Evolutionary conservation across 495 filamentous ascomycete species (phyloP).

Genomic region (Cryomyces minteri): DNA sequence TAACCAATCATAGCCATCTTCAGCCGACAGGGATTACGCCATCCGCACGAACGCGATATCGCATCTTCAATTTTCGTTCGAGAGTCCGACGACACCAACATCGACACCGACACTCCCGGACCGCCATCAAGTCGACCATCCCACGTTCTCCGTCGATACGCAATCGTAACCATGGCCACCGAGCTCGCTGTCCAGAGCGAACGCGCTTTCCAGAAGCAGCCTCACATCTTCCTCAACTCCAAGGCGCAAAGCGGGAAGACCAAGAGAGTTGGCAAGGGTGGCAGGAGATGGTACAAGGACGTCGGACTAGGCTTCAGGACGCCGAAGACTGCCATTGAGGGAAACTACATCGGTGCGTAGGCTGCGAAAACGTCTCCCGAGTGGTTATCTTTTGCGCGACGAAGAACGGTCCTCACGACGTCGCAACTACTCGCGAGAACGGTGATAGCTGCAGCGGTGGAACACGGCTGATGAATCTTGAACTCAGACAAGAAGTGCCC

Average conservation of each 20-base stretch:
- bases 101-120: too few relatives aligned
- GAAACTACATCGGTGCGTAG: conserved; percentile 91
- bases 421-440: too few relatives aligned
- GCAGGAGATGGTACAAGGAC: conserved; percentile 98
- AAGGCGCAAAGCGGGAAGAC: conserved; percentile 76
- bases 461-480: not conserved
- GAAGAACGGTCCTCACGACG: not conserved
- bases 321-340: conserved; percentile 93
- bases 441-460: not conserved
- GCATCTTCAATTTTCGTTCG: too few relatives aligned
- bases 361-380: not conserved
- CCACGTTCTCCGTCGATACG: too few relatives aligned
- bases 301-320: conserved; percentile 97
- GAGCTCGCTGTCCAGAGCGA: conserved; percentile 19
- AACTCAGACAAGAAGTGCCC: conserved; percentile 97
- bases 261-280: conserved; percentile 63
- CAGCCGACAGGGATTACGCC: too few relatives aligned
- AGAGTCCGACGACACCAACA: too few relatives aligned
- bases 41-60: too few relatives aligned
- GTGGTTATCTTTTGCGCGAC: not conserved
- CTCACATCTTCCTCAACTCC: conserved; percentile 95
- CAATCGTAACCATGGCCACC: conserved; percentile 18
- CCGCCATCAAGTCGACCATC: too few relatives aligned
- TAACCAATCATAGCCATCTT: too few relatives aligned
- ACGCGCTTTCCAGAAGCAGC: conserved; percentile 39